These are phyloP conservation scores for Moniliella sp. DNA, from an alignment of 1,284 basidiomycete genomes.

Conservation along the genomic window DNA sequence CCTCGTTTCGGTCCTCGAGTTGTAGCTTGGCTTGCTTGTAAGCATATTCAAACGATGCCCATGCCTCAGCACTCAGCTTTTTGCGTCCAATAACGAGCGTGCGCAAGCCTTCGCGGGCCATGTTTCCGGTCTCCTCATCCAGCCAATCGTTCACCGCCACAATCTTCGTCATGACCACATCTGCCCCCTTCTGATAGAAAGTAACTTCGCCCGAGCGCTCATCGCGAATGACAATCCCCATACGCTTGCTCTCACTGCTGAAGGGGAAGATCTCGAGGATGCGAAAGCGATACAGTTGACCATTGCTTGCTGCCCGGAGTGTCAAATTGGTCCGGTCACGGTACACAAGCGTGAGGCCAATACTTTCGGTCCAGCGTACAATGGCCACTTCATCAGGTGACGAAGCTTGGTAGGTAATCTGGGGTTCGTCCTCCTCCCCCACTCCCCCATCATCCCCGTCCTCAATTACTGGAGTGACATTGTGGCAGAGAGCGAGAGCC, in stretches of 20 bases:
- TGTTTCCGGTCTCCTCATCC: conserved; percentile 92
- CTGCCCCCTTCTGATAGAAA: conserved; percentile 90
- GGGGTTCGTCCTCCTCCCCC: too few relatives aligned
- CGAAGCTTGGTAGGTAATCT: conserved; percentile 95
- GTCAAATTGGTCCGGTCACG: conserved; percentile 68
- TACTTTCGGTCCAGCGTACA: conserved; percentile 87
- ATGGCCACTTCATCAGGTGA: conserved; percentile 97
- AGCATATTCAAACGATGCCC: conserved; percentile 51
- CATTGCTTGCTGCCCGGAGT: conserved; percentile 7
- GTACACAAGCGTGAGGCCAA: conserved; percentile 65
- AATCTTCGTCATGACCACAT: conserved; percentile 82
- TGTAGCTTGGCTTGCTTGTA: conserved; percentile 57
- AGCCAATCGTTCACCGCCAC: conserved; percentile 96
- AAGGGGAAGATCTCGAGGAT: conserved; percentile 85
- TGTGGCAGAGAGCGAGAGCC: conserved; percentile 83
- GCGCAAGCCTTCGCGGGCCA: conserved; percentile 84
- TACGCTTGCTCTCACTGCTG: conserved; percentile 92
- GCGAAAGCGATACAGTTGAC: conserved; percentile 45
- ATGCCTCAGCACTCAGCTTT: conserved; percentile 49
- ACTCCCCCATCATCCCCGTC: conserved; percentile 67
- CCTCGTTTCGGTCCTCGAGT: conserved; percentile 48
- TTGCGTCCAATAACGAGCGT: conserved; percentile 81
- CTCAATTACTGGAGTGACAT: conserved; percentile 81
- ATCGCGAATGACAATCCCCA: conserved; percentile 88
- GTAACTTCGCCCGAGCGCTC: conserved; percentile 51